These are phyloP conservation scores for Saururus chinensis DNA, from an alignment of 164 flowering plant species.

Conservation along the genomic window DNA sequence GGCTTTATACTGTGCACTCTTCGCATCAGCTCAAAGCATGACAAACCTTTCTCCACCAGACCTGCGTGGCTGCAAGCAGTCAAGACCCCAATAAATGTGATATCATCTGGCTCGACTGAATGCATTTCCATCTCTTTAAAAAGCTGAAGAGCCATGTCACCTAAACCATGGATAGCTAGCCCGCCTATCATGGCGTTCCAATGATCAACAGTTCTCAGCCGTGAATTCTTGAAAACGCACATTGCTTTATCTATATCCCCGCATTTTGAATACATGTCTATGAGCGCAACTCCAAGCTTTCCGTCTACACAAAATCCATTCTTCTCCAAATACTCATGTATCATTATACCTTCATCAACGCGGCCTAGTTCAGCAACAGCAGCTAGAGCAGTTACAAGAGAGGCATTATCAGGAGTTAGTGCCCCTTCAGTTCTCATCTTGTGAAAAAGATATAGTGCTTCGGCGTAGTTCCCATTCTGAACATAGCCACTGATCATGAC, in stretches of 20 bases:
- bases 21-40: slow-evolving; percentile 59
- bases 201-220: slow-evolving; percentile 33
- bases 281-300: slow-evolving; percentile 51
- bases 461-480: slow-evolving; percentile 27
- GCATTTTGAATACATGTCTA: slow-evolving; percentile 77
- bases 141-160: slow-evolving; percentile 44
- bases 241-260: slow-evolving; percentile 44
- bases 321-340: slow-evolving; percentile 36
- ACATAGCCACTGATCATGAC: slow-evolving; percentile 63
- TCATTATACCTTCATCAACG: no score
- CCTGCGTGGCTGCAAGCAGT: slow-evolving; percentile 73
- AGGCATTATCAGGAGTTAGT: slow-evolving; percentile 38
- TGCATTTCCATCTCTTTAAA: slow-evolving; percentile 46
- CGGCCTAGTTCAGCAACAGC: slow-evolving; percentile 44
- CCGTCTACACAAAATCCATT: slow-evolving; percentile 23
- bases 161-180: slow-evolving; percentile 54
- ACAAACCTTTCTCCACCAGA: slow-evolving; percentile 53
- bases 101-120: slow-evolving; percentile 50
- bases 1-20: slow-evolving; percentile 41
- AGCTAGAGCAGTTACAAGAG: slow-evolving; percentile 39
- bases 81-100: slow-evolving; percentile 54
- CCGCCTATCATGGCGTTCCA: slow-evolving; percentile 84
- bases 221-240: slow-evolving; percentile 28
- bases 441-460: slow-evolving; percentile 45
- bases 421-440: slow-evolving; percentile 17